phyloP scores from a whole-genome alignment of 257 asterid species.

The Ocimum tenuiflorum region DNA sequence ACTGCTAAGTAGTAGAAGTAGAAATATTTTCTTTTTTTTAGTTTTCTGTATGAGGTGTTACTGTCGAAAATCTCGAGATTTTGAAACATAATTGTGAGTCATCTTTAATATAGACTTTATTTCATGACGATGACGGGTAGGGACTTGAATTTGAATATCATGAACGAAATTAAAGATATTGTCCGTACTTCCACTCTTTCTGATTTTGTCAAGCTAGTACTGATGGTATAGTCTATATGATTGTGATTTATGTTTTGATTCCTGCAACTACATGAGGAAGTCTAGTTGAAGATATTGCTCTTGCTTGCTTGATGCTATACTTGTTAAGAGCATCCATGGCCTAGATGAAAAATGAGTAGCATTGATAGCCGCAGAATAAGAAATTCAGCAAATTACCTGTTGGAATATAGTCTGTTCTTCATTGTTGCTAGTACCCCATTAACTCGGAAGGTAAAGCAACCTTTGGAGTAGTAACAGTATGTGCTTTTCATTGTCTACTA shows the following conservation, averaged over 20 bases:
- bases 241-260: neutral
- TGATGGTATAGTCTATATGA: neutral
- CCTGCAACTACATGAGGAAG: no score
- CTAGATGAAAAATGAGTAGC: neutral
- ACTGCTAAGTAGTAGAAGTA: neutral
- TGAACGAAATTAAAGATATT: neutral
- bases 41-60: neutral
- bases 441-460: neutral
- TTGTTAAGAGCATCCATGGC: neutral
- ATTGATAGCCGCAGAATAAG: neutral
- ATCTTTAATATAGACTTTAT: neutral
- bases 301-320: neutral
- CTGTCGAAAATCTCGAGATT: neutral
- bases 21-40: neutral
- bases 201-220: neutral
- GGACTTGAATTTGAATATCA: neutral
- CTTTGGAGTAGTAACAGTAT: neutral
- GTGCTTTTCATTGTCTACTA: no score
- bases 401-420: neutral
- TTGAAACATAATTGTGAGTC: neutral
- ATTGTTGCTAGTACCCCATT: neutral
- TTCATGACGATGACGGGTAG: neutral
- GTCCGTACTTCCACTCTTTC: neutral
- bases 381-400: neutral
- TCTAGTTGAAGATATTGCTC: neutral